These are phyloP conservation scores for Cutaneotrichosporon sp. DNA, from an alignment of 1,284 basidiomycete species.

Conservation along the genomic window DNA sequence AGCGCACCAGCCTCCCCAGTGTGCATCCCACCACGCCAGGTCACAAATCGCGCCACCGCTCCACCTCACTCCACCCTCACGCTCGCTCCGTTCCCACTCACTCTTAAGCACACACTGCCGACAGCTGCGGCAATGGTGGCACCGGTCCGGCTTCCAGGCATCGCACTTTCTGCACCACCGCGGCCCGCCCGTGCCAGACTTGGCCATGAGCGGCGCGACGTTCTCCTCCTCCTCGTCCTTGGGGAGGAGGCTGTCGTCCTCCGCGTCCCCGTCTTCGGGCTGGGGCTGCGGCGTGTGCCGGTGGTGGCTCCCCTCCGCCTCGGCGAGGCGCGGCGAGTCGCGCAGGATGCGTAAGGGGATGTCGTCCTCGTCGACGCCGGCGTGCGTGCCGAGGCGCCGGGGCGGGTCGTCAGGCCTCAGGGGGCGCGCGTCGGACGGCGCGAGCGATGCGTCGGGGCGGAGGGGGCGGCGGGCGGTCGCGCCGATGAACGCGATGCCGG, in stretches of 20 bases:
- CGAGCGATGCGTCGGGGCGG: conserved; percentile 34
- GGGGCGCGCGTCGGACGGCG: conserved; percentile 27
- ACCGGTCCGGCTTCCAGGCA: conserved; percentile 69
- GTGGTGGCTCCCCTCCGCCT: too few relatives aligned
- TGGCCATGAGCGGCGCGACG: conserved; percentile 37
- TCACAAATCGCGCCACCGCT: too few relatives aligned
- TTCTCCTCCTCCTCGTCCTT: conserved; percentile 11
- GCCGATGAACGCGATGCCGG: conserved; percentile 31
- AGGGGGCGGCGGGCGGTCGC: conserved; percentile 30
- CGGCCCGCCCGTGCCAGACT: conserved; percentile 37
- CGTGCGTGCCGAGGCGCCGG: background rate
- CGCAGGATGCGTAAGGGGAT: conserved; percentile 36
- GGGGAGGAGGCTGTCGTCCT: conserved; percentile 12
- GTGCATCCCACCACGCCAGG: too few relatives aligned
- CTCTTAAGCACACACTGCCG: conserved; percentile 77
- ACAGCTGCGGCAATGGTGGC: conserved; percentile 79
- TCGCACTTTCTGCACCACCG: conserved; percentile 53
- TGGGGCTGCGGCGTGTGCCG: too few relatives aligned
- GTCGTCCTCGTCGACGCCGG: conserved; percentile 30
- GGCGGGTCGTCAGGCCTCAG: conserved; percentile 19
- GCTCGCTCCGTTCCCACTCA: conserved; percentile 62
- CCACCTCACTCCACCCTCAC: too few relatives aligned
- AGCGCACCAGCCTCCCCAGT: too few relatives aligned
- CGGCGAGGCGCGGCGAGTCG: conserved; percentile 16
- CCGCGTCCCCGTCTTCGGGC: conserved; percentile 12